Evolutionary conservation across 139 green algal genomes (phyloP).

Genomic region (Picochlorum sp.): DNA sequence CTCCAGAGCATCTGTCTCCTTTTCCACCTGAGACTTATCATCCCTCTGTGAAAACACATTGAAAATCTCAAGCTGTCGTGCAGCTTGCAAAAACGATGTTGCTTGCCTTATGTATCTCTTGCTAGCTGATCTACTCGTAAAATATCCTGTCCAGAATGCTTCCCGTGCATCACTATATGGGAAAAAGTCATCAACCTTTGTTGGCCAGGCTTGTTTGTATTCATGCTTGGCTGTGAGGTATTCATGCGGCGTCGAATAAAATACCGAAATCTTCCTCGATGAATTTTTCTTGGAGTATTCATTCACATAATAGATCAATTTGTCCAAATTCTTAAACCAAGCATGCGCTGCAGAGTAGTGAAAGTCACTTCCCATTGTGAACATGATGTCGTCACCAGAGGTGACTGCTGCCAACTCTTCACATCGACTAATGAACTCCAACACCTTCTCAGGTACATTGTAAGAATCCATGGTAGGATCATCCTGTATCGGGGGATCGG

Average conservation of each 20-base stretch:
- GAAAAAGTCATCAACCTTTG: conserved; percentile 85
- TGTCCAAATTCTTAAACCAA: conserved; percentile 81
- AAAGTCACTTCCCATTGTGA: conserved; percentile 83
- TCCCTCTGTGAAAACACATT: not conserved
- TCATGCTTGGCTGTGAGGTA: conserved; percentile 68
- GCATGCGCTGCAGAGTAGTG: conserved; percentile 54
- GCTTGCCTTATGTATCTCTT: conserved; percentile 58
- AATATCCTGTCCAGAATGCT: conserved; percentile 74
- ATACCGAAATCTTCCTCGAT: conserved; percentile 16
- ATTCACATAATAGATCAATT: conserved; percentile 55
- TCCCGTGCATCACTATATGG: conserved; percentile 74
- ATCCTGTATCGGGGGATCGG: conserved; percentile 57
- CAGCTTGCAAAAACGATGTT: conserved; percentile 58
- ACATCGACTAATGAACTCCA: conserved; percentile 56
- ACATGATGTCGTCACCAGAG: conserved; percentile 61
- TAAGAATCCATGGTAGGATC: conserved; percentile 55
- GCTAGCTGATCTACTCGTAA: conserved; percentile 55
- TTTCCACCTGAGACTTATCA: not conserved
- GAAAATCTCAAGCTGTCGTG: conserved; percentile 57
- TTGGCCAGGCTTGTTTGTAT: conserved; percentile 42
- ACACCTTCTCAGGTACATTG: conserved; percentile 65
- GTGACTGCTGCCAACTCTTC: conserved; percentile 19
- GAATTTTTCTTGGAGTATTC: conserved; percentile 58
- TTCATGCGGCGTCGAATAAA: conserved; percentile 73
- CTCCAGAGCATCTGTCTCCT: conserved; percentile 41